phyloP scores from a whole-genome alignment of 2,329 filamentous ascomycete species.

The Fusarium longipes region DNA sequence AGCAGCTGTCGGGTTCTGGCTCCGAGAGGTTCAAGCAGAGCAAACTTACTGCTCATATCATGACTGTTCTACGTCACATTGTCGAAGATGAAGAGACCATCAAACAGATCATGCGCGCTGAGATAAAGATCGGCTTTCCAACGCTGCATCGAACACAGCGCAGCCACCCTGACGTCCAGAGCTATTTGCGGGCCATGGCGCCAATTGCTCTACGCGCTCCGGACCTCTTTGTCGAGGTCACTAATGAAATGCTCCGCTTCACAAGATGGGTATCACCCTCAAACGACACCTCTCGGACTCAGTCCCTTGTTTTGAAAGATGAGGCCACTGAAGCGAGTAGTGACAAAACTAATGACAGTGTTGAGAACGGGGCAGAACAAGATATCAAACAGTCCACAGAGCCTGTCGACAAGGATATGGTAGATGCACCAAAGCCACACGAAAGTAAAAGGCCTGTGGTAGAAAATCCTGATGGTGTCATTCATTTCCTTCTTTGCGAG shows the following conservation, averaged over 20 bases:
- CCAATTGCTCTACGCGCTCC: constrained; percentile 85
- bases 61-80: constrained; percentile 90
- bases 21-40: constrained; percentile 75
- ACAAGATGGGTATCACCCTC: constrained; percentile 64
- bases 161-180: constrained; percentile 71
- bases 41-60: constrained; percentile 70
- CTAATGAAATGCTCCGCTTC: constrained; percentile 85
- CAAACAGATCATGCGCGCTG: constrained; percentile 89
- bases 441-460: constrained; percentile 86
- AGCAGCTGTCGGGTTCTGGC: constrained; percentile 84
- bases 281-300: constrained; percentile 49
- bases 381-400: constrained; percentile 72
- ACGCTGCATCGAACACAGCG: constrained; percentile 62
- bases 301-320: constrained; percentile 58
- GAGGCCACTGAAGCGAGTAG: constrained; percentile 34
- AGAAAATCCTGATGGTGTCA: constrained; percentile 92
- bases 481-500: constrained; percentile 94
- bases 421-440: constrained; percentile 71
- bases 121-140: constrained; percentile 84
- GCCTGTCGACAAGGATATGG: constrained; percentile 67
- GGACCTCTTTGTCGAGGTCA: constrained; percentile 86
- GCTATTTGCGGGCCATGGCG: constrained; percentile 80
- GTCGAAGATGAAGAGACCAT: constrained; percentile 93
- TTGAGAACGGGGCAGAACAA: constrained; percentile 42
- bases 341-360: constrained; percentile 24